phyloP scores from a whole-genome alignment of 1,284 basidiomycete species.

The Ceratobasidium theobromae region DNA sequence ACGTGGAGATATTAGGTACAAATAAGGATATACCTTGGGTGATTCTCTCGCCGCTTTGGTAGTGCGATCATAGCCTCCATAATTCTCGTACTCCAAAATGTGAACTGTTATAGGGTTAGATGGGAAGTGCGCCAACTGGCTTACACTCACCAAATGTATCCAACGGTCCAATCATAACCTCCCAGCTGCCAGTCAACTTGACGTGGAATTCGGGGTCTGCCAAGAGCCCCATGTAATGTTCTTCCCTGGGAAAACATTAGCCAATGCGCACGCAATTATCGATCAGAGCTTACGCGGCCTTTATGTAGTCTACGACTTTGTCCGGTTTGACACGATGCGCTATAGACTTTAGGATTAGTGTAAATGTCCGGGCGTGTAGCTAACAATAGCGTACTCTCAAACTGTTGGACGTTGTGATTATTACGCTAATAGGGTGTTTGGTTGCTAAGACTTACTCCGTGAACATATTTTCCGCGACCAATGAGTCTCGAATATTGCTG shows the following conservation, averaged over 20 bases:
- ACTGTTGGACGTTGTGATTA: slow-evolving; percentile 48
- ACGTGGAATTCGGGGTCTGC: slow-evolving; percentile 71
- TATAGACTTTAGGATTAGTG: slow-evolving; percentile 41
- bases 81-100: slow-evolving; percentile 88
- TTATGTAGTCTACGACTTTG: slow-evolving; percentile 77
- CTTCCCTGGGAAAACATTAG: slow-evolving; percentile 53
- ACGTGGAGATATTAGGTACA: slow-evolving; percentile 16
- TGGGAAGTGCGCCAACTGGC: background rate
- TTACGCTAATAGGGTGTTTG: background rate
- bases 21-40: slow-evolving; percentile 37
- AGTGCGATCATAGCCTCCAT: slow-evolving; percentile 78
- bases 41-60: slow-evolving; percentile 39
- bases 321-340: slow-evolving; percentile 84
- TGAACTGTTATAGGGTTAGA: slow-evolving; percentile 51
- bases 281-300: slow-evolving; percentile 68
- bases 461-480: slow-evolving; percentile 79
- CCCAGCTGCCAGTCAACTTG: slow-evolving; percentile 90
- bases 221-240: slow-evolving; percentile 77
- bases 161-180: slow-evolving; percentile 81
- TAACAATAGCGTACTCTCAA: slow-evolving; percentile 64
- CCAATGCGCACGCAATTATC: background rate
- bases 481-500: slow-evolving; percentile 82
- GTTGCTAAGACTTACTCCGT: background rate
- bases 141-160: slow-evolving; percentile 68
- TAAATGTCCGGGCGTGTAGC: background rate